A percentile compares a stretch with the other conserved stretches of the same genome.
phyloP scores from a whole-genome alignment of 202 grass and related monocot genomes.

The Eragrostis tef region DNA sequence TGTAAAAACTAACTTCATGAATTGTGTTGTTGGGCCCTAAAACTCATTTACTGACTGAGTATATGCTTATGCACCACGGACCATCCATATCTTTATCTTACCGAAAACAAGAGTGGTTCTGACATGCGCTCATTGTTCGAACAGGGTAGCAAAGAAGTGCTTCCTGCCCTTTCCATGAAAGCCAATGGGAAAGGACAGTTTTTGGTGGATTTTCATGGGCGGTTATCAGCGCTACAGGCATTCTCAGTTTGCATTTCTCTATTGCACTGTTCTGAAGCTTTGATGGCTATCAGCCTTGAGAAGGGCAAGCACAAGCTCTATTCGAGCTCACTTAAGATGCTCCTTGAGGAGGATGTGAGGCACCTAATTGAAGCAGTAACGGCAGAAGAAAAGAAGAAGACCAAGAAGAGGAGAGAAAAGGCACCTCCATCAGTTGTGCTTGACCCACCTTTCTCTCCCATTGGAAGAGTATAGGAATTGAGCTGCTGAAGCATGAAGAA shows the following conservation, averaged over 20 bases:
- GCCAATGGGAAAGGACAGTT: conserved; percentile 61
- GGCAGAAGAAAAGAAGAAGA: conserved; percentile 68
- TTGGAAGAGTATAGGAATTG: conserved; percentile 70
- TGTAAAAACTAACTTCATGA: conserved; percentile 11
- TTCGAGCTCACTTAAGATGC: conserved; percentile 73
- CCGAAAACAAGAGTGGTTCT: conserved; percentile 15
- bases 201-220: conserved; percentile 84
- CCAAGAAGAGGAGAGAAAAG: conserved; percentile 62
- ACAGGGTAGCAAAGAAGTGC: conserved; percentile 86
- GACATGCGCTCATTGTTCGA: conserved; percentile 35
- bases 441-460: conserved; percentile 76
- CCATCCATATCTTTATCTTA: conserved; percentile 16
- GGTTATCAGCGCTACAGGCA: conserved; percentile 76
- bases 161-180: conserved; percentile 73
- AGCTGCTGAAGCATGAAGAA: background rate
- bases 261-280: conserved; percentile 76
- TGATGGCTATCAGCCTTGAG: conserved; percentile 54
- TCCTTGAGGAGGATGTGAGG: conserved; percentile 82
- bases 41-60: background rate
- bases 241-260: conserved; percentile 88
- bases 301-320: conserved; percentile 79
- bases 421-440: conserved; percentile 52
- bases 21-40: background rate
- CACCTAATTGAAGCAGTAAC: conserved; percentile 79
- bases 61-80: conserved; percentile 16